phyloP scores from a whole-genome alignment of 78 protist genomes.

The Mastigamoeba balamuthi region DNA sequence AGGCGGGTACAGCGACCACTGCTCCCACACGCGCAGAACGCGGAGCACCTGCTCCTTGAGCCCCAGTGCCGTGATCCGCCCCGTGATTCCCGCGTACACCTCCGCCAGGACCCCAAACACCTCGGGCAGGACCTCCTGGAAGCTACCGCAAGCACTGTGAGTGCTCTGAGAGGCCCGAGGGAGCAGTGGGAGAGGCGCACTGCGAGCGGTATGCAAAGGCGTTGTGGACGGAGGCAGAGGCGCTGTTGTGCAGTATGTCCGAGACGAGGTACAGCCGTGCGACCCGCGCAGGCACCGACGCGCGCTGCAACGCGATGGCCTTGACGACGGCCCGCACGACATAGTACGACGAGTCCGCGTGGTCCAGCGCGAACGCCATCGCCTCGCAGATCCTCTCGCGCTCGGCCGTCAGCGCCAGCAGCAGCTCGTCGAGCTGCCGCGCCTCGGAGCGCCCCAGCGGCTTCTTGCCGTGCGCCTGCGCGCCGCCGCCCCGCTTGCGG shows the following conservation, averaged over 20 bases:
- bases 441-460: neutral
- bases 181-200: neutral
- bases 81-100: neutral
- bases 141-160: too few relatives aligned
- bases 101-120: neutral
- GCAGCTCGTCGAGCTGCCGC: neutral
- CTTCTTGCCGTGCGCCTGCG: neutral
- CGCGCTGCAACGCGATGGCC: neutral
- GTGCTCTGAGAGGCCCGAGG: too few relatives aligned
- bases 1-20: neutral
- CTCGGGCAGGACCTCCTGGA: neutral
- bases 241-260: slow-evolving; percentile 34
- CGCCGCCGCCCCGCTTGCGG: neutral
- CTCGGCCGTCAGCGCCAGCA: neutral
- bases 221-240: neutral
- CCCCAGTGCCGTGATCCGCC: neutral
- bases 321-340: slow-evolving; percentile 1
- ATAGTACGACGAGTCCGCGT: neutral
- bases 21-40: neutral
- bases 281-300: slow-evolving; percentile 6
- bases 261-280: slow-evolving; percentile 39
- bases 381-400: neutral
- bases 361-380: slow-evolving; percentile 15
- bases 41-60: neutral
- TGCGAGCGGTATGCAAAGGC: neutral